phyloP scores from a whole-genome alignment of 2,329 filamentous ascomycete species.

The Aspergillus puulaauensis region DNA sequence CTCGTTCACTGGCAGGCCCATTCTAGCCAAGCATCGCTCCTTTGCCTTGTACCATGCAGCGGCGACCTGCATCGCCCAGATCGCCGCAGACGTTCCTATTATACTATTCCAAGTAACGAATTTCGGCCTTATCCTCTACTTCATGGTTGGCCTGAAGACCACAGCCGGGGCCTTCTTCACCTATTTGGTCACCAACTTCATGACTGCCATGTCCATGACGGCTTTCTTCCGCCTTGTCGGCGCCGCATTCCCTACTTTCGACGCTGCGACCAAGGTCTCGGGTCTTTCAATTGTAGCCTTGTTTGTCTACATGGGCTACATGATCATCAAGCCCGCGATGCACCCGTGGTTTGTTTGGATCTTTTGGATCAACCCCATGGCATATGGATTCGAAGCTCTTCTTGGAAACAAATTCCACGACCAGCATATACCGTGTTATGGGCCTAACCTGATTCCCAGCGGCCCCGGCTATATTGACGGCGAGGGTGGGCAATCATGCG shows the following conservation, averaged over 20 bases:
- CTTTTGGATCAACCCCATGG: conserved; percentile 33
- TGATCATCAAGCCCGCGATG: conserved; percentile 44
- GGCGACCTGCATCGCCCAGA: conserved; percentile 37
- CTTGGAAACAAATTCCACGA: conserved; percentile 33
- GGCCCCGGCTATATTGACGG: conserved; percentile 23
- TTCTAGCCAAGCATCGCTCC: conserved; percentile 57
- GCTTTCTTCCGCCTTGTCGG: conserved; percentile 53
- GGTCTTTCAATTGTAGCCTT: conserved; percentile 30
- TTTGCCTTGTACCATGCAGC: conserved; percentile 58
- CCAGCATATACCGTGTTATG: conserved; percentile 29
- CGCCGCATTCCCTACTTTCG: conserved; percentile 54
- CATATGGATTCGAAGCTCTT: conserved; percentile 32
- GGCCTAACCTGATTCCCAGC: conserved; percentile 27
- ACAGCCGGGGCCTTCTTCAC: not conserved
- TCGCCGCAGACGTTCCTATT: conserved; percentile 44
- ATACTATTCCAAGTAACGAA: not conserved
- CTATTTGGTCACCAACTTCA: not conserved
- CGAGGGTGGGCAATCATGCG: conserved; percentile 39
- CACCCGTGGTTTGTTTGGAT: conserved; percentile 51
- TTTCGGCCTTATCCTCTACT: not conserved
- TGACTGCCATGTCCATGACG: conserved; percentile 47
- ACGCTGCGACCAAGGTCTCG: conserved; percentile 54
- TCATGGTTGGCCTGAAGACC: not conserved
- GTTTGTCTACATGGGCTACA: conserved; percentile 39
- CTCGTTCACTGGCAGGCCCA: conserved; percentile 58